These are phyloP conservation scores for Pholiota microspora DNA, from an alignment of 768 basidiomycete genomes.

Conservation along the genomic window DNA sequence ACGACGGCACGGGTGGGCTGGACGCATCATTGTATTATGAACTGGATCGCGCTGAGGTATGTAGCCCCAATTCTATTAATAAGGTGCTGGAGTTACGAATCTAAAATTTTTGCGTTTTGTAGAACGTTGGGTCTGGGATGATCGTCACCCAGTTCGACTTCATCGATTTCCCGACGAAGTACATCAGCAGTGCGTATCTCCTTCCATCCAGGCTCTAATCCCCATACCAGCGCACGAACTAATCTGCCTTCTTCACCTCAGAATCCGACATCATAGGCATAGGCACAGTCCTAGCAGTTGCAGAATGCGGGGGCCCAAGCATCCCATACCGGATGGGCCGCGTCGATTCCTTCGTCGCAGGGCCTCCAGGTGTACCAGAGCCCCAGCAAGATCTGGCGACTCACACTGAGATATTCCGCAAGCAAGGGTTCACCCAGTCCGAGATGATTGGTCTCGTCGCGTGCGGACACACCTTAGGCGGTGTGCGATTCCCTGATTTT, in stretches of 20 bases:
- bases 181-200: constrained; percentile 33
- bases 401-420: constrained; percentile 33
- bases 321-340: constrained; percentile 42
- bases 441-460: constrained; percentile 46
- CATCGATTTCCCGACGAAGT: constrained; percentile 33
- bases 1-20: constrained; percentile 36
- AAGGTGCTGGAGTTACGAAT: neutral
- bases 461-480: constrained; percentile 45
- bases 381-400: constrained; percentile 35
- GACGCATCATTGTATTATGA: constrained; percentile 43
- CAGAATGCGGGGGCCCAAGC: constrained; percentile 43
- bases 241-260: too few species aligned
- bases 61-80: neutral
- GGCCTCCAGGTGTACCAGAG: constrained; percentile 37
- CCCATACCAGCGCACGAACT: too few species aligned
- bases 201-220: neutral
- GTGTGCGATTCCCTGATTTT: constrained; percentile 39
- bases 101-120: neutral
- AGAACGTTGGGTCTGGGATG: constrained; percentile 43
- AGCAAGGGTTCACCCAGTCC: constrained; percentile 36
- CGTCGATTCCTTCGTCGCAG: constrained; percentile 36
- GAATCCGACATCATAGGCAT: constrained; percentile 43
- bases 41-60: constrained; percentile 32
- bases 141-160: constrained; percentile 34
- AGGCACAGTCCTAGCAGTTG: constrained; percentile 33